Conservation (phyloP, 2,329 filamentous ascomycete species). For the Coleophoma cylindrospora region DNA sequence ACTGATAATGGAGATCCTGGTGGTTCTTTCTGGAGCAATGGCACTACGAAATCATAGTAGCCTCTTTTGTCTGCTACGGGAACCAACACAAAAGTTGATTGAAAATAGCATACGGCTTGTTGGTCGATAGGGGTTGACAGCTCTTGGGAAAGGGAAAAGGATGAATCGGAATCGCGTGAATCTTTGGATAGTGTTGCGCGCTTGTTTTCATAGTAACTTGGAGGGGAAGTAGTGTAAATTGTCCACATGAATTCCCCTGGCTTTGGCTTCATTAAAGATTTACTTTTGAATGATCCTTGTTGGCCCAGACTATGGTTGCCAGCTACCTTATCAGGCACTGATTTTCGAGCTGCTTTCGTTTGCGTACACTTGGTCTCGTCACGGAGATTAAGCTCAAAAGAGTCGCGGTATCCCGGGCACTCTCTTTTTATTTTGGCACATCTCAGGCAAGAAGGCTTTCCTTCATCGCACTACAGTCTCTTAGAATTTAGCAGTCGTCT, state of each 20-base stretch:
- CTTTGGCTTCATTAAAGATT: no score
- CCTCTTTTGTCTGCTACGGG: constrained; percentile 44
- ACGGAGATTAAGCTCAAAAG: constrained; percentile 58
- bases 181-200: constrained; percentile 50
- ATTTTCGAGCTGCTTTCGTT: constrained; percentile 52
- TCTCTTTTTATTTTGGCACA: constrained; percentile 56
- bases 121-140: constrained; percentile 44
- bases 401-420: constrained; percentile 61
- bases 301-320: no score
- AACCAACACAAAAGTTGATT: constrained; percentile 54
- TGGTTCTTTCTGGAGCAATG: constrained; percentile 39
- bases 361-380: constrained; percentile 64
- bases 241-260: no score
- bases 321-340: constrained; percentile 25
- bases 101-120: constrained; percentile 51
- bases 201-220: no score
- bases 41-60: constrained; percentile 52
- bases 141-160: constrained; percentile 26
- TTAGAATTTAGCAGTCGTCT: no score
- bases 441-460: constrained; percentile 57
- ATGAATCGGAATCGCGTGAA: not conserved
- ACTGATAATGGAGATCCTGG: constrained; percentile 41
- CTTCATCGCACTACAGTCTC: constrained; percentile 52
- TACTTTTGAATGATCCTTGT: no score
- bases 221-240: no score